Evolutionary conservation across 108 stramenopile species (phyloP).

Genomic region (Skeletonema menzelii): DNA sequence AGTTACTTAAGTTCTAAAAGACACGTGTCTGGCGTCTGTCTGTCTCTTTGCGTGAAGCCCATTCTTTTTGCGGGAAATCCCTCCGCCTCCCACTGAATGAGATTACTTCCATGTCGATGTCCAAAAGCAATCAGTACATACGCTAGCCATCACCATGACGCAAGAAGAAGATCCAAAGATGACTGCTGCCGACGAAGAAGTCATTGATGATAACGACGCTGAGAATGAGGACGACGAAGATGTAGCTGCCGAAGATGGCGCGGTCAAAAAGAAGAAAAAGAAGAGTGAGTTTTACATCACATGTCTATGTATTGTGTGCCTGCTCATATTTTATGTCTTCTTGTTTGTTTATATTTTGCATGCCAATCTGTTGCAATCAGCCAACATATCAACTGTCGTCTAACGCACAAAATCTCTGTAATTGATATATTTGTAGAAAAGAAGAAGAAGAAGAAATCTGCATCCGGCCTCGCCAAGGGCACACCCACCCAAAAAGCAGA

Average conservation of each 20-base stretch:
- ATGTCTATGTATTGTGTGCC: no score
- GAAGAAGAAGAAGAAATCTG: constrained; percentile 86
- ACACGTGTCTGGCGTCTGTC: no score
- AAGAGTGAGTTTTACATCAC: constrained; percentile 36
- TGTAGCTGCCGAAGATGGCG: constrained; percentile 44
- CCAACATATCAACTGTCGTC: neutral
- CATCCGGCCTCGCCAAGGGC: constrained; percentile 30
- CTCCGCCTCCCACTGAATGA: no score
- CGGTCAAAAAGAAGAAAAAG: constrained; percentile 83
- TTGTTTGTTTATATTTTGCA: neutral
- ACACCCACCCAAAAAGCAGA: constrained; percentile 77
- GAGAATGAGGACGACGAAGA: constrained; percentile 41
- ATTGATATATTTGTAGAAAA: constrained; percentile 26
- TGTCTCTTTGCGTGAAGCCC: no score
- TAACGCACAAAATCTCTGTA: neutral
- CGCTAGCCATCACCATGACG: no score
- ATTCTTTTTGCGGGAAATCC: no score
- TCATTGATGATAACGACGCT: constrained; percentile 30
- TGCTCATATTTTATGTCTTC: no score
- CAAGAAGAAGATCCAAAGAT: neutral
- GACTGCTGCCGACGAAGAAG: neutral
- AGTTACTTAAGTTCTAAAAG: no score
- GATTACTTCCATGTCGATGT: no score
- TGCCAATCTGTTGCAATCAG: neutral
- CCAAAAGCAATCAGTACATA: neutral